Percentiles rank a stretch among this genome's conserved stretches.
Conservation (phyloP, 768 basidiomycete species). For the Xanthoconium purpureum region DNA sequence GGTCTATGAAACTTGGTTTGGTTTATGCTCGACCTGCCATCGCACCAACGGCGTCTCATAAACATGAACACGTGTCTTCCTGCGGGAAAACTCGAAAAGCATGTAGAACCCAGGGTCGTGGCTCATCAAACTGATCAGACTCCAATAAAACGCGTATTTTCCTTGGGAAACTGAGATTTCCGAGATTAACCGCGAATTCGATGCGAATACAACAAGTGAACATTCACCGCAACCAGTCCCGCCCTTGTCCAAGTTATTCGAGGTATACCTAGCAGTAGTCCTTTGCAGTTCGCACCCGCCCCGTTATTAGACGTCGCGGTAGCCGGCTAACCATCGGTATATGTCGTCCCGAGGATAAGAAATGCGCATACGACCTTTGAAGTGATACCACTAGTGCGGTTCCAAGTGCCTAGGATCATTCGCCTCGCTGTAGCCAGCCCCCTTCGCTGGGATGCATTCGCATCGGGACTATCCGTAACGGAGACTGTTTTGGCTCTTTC, state of each 20-base stretch:
- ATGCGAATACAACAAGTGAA: conserved; percentile 8
- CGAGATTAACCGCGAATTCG: conserved; percentile 24
- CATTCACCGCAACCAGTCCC: not conserved
- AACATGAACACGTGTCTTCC: conserved; percentile 19
- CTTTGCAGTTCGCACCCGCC: conserved; percentile 10
- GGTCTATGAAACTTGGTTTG: conserved; percentile 15
- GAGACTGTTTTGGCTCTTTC: conserved; percentile 34
- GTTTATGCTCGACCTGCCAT: conserved; percentile 4
- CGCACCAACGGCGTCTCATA: conserved; percentile 10
- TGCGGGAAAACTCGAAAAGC: conserved; percentile 14
- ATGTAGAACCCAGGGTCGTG: conserved; percentile 6
- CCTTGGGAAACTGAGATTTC: conserved; percentile 19
- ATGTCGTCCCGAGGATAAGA: conserved; percentile 22
- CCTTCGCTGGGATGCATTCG: conserved; percentile 17
- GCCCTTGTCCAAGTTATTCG: not conserved
- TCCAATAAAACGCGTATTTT: conserved; percentile 19
- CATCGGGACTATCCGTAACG: conserved; percentile 22
- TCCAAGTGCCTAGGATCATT: conserved; percentile 17
- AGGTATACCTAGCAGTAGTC: not conserved
- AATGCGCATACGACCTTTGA: conserved; percentile 11
- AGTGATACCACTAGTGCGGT: conserved; percentile 6
- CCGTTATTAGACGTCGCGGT: not conserved
- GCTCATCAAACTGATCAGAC: conserved; percentile 25
- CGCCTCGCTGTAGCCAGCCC: conserved; percentile 18
- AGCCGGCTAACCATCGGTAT: conserved; percentile 17